Evolutionary conservation across 2,329 filamentous ascomycete species (phyloP), one percentile per base, ranked within the genome.

Genomic region (Fusarium humuli): DNA sequence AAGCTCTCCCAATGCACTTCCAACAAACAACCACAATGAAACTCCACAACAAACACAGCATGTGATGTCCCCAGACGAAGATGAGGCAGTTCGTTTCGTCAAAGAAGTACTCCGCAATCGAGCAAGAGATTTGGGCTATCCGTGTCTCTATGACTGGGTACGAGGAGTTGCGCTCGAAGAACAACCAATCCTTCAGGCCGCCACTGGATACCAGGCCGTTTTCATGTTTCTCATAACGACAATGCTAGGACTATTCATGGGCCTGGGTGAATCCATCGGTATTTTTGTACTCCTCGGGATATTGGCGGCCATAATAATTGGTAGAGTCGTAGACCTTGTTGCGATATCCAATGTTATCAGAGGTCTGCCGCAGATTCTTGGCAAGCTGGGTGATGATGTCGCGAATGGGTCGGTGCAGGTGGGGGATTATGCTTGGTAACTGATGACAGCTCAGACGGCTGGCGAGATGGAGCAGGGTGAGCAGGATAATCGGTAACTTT

Each of bases 401-500:
- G 11, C 6, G 7, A 7, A 18, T 4, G n/a, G 1, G 1, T 2
- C 1, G 1, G 14, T 6, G 6, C 16, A 10, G 4, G 7, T 2
- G 0, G 16, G 23, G 3, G 23, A 14, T 3, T 23, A 60, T 7
- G 29, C 4, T 12, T 13, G 23, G 6, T 18, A 23, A 0, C 23
- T 50, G 27, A 25, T 6, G 11, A 3, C 11, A 0, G 6, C 22
- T 20, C 16, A 50, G 4, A 23, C 7, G 1, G 13, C 23, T 5
- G 29, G n/a, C 13, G 44, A 44, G 0, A 14, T 1, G 7, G 22
- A 22, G 22, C 22, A 22, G 22, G 22, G 22, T 22, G 22, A 22
- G 22, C 22, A 22, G 22, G 22, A 22, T 22, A 22, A 22, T 22
- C 22, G 22, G 22, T 22, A 22, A 22, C 22, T 22, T 22, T 22